Evolutionary conservation across 2,329 filamentous ascomycete genomes (phyloP).

Genomic region (Rhynchosporium agropyri): DNA sequence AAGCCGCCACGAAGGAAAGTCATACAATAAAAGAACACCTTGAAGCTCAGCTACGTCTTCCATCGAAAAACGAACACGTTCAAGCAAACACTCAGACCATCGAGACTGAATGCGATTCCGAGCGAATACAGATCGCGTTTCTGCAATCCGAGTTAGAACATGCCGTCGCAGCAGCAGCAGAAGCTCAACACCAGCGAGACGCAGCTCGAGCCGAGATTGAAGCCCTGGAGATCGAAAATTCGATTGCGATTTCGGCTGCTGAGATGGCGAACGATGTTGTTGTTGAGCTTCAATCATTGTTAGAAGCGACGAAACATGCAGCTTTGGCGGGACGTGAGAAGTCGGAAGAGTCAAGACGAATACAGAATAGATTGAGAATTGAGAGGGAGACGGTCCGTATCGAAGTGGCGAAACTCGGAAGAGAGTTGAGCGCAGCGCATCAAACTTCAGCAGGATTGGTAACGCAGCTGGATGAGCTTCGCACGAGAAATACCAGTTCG

Average conservation of each 20-base stretch:
- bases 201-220: neutral
- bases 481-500: neutral
- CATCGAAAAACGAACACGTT: neutral
- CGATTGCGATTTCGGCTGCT: neutral
- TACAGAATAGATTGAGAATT: constrained; percentile 12
- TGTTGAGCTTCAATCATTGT: neutral
- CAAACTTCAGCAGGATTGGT: constrained; percentile 5
- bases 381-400: constrained; percentile 7
- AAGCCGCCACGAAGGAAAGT: constrained; percentile 11
- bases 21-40: constrained; percentile 1
- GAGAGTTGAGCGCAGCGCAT: constrained; percentile 1
- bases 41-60: neutral
- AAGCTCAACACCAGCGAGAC: constrained; percentile 13
- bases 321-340: constrained; percentile 12
- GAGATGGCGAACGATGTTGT: constrained; percentile 7
- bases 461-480: neutral
- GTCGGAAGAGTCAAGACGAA: constrained; percentile 4
- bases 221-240: neutral
- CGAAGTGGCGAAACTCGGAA: neutral
- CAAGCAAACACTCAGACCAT: neutral
- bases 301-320: constrained; percentile 16
- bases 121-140: constrained; percentile 2
- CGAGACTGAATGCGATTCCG: neutral
- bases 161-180: neutral
- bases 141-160: constrained; percentile 4